A percentile compares a stretch with the other conserved stretches of the same genome.
Evolutionary conservation across 2,329 filamentous ascomycete species (phyloP).

Genomic region (Pseudogymnoascus sp.): DNA sequence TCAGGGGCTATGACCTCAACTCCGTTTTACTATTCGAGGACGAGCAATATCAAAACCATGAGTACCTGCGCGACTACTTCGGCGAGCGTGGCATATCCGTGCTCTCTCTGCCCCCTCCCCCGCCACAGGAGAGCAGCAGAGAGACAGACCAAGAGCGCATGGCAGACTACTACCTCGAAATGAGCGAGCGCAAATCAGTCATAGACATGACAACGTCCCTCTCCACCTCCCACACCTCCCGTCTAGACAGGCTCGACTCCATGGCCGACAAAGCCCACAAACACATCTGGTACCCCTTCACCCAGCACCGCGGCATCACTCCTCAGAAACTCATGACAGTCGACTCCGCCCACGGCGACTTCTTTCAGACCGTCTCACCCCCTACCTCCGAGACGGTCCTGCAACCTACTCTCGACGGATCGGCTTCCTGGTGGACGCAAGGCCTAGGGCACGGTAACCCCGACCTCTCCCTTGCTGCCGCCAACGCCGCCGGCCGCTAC

Average conservation of each 20-base stretch:
- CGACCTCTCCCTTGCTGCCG: slow-evolving; percentile 61
- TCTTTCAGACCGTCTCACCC: slow-evolving; percentile 52
- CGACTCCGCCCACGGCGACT: slow-evolving; percentile 72
- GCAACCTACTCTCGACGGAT: slow-evolving; percentile 68
- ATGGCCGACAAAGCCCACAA: slow-evolving; percentile 54
- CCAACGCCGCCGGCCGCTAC: slow-evolving; percentile 74
- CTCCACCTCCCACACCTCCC: slow-evolving; percentile 42
- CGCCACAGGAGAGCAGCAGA: slow-evolving; percentile 28
- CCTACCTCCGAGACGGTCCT: slow-evolving; percentile 31
- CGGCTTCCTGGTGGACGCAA: slow-evolving; percentile 88
- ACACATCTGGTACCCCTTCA: slow-evolving; percentile 80
- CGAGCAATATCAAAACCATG: slow-evolving; percentile 56
- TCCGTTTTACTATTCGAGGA: slow-evolving; percentile 62
- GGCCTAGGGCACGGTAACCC: slow-evolving; percentile 75
- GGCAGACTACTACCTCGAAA: slow-evolving; percentile 52
- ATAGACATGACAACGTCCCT: slow-evolving; percentile 42
- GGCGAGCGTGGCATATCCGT: slow-evolving; percentile 47
- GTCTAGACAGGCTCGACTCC: slow-evolving; percentile 49
- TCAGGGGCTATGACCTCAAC: slow-evolving; percentile 73
- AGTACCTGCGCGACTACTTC: slow-evolving; percentile 63
- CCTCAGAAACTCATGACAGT: slow-evolving; percentile 61
- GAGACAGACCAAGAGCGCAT: slow-evolving; percentile 48
- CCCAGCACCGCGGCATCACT: slow-evolving; percentile 61
- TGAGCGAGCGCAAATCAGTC: slow-evolving; percentile 33
- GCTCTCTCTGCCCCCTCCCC: slow-evolving; percentile 50